phyloP scores from a whole-genome alignment of 495 filamentous ascomycete genomes.

The Neurospora hispaniola region DNA sequence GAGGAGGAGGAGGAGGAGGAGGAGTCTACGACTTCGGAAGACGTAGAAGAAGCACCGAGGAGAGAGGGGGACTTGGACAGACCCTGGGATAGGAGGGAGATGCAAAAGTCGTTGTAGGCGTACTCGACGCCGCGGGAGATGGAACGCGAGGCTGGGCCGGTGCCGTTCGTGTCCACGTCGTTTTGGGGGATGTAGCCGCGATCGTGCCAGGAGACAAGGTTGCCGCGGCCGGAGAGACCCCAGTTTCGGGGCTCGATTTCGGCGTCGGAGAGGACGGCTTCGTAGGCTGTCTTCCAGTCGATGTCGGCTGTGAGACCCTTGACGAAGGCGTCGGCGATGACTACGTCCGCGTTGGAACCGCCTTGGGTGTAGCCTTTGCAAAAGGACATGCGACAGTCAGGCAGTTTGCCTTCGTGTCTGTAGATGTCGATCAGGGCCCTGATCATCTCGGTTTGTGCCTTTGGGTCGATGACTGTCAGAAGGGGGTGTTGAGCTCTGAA shows the following conservation, averaged over 20 bases:
- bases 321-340: slow-evolving; percentile 56
- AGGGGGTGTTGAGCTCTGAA: slow-evolving; percentile 61
- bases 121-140: slow-evolving; percentile 63
- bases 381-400: slow-evolving; percentile 49
- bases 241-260: slow-evolving; percentile 54
- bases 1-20: not conserved
- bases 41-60: not conserved
- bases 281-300: slow-evolving; percentile 58
- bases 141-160: slow-evolving; percentile 49
- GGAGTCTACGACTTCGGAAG: not conserved
- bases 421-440: slow-evolving; percentile 61
- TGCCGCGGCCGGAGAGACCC: slow-evolving; percentile 54
- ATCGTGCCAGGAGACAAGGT: slow-evolving; percentile 48
- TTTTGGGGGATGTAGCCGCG: slow-evolving; percentile 52
- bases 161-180: slow-evolving; percentile 49
- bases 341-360: slow-evolving; percentile 63
- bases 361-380: slow-evolving; percentile 64
- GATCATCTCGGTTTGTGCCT: slow-evolving; percentile 55
- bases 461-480: slow-evolving; percentile 55
- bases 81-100: slow-evolving; percentile 42
- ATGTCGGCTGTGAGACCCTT: slow-evolving; percentile 51
- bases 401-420: slow-evolving; percentile 47
- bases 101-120: slow-evolving; percentile 60
- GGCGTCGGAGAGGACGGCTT: slow-evolving; percentile 59
- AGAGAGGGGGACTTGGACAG: slow-evolving; percentile 28